Evolutionary conservation across 2,329 filamentous ascomycete species (phyloP), one percentile per base, ranked within the genome.

Genomic region (Massarina eburnea): DNA sequence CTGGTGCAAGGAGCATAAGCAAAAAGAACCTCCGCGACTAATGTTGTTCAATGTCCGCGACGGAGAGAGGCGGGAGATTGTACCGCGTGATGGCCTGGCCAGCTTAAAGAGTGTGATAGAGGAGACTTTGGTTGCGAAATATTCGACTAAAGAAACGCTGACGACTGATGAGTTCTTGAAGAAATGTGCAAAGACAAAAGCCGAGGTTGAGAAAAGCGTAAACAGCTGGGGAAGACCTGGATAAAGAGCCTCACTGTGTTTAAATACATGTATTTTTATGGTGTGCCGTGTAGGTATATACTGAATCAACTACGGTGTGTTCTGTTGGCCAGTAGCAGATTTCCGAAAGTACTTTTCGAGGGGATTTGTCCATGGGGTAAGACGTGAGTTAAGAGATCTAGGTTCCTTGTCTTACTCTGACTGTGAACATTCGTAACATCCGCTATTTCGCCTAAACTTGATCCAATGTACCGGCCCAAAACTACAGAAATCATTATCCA

Each of bases 41-140:
- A 39, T 49, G 17, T 27, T 49, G n/a, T 49, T 46, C 22, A 49
- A 49, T 15, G 43, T 49, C 19, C 43, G 43, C 10, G 43, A 49
- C 20, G 47, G 47, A 27, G 27, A 43, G 15, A 49, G 43, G 34
- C 43, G 47, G 47, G 43, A 49, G 15, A 49, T 49, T 39, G 38
- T 30, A 26, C 43, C 47, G 29, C 20, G 30, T 3, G 26, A 37
- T 17, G 47, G 47, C 18, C 30, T 49, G 9, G 33, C 21, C 2
- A 42, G 44, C 24, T 38, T 47, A 12, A 47, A 34, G 35, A 20
- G 24, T 27, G 44, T 47, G 20, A 22, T 42, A 12, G 44, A 47
- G 33, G 39, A 42, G 33, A 38, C 21, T 34, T 32, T 47, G 26
- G 27, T 42, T 38, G 44, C 44, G n/a, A 47, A 47, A 34, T 47